These are phyloP conservation scores for Daldinia sp. DNA, from an alignment of 2,329 filamentous ascomycete species.

Conservation along the genomic window DNA sequence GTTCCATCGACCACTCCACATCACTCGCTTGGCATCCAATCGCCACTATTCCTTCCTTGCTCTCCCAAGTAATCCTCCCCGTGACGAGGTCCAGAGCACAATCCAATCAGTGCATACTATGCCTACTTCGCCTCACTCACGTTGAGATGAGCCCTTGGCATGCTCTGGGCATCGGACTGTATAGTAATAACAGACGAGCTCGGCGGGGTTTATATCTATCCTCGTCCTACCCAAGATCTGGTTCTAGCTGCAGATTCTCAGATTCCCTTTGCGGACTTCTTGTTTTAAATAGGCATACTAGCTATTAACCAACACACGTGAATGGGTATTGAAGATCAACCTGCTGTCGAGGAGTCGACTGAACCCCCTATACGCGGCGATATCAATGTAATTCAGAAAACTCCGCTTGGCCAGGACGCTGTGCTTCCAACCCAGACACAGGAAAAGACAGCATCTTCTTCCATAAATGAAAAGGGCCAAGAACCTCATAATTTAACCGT, in stretches of 20 bases:
- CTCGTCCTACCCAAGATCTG: slow-evolving; percentile 34
- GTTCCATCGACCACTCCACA: slow-evolving; percentile 28
- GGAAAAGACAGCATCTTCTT: slow-evolving; percentile 34
- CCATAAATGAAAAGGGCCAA: slow-evolving; percentile 23
- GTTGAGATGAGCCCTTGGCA: slow-evolving; percentile 38
- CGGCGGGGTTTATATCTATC: slow-evolving; percentile 35
- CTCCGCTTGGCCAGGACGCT: slow-evolving; percentile 33
- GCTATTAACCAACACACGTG: slow-evolving; percentile 45
- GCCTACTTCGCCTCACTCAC: slow-evolving; percentile 33
- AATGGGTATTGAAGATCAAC: slow-evolving; percentile 53
- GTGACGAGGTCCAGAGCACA: slow-evolving; percentile 26
- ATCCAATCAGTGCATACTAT: slow-evolving; percentile 37
- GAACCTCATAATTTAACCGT: slow-evolving; percentile 50
- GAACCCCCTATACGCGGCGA: slow-evolving; percentile 53
- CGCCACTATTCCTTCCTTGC: slow-evolving; percentile 35
- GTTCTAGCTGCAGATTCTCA: slow-evolving; percentile 32
- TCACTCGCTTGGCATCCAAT: slow-evolving; percentile 37
- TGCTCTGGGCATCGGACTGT: slow-evolving; percentile 24
- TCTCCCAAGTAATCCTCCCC: slow-evolving; percentile 22
- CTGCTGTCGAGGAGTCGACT: slow-evolving; percentile 53
- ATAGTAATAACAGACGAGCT: slow-evolving; percentile 28
- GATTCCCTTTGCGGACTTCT: slow-evolving; percentile 39
- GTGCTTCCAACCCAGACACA: slow-evolving; percentile 9
- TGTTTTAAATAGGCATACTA: slow-evolving; percentile 23
- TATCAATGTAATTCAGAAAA: slow-evolving; percentile 43